Evolutionary conservation across 345 rosid genomes (phyloP).

Genomic region (Melastoma malabathricum): DNA sequence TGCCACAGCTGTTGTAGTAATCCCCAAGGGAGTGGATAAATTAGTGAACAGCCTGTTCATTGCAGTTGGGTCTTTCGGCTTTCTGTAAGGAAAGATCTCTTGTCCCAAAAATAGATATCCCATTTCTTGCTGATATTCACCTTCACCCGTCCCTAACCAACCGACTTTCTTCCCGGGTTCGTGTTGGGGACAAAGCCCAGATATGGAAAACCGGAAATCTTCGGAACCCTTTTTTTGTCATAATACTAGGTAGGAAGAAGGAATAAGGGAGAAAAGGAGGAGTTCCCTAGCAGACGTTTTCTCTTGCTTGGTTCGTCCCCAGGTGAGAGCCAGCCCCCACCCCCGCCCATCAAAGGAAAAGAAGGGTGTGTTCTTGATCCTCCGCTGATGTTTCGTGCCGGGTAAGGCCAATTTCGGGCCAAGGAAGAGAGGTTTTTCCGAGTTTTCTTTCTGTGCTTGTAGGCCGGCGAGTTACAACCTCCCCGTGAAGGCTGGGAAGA

Average conservation of each 20-base stretch:
- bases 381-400: neutral
- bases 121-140: constrained; percentile 10
- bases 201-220: constrained; percentile 13
- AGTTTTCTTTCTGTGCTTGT: too few species aligned
- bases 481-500: constrained; percentile 23
- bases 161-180: constrained; percentile 1
- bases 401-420: too few species aligned
- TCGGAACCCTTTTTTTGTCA: neutral
- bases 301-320: constrained; percentile 33
- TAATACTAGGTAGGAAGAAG: neutral
- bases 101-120: neutral
- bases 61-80: too few species aligned
- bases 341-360: neutral
- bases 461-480: constrained; percentile 29
- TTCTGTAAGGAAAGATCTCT: too few species aligned
- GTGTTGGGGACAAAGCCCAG: constrained; percentile 11
- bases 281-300: constrained; percentile 11
- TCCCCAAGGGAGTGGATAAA: too few species aligned
- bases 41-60: too few species aligned
- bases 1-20: too few species aligned
- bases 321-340: constrained; percentile 8
- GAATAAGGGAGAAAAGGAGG: neutral
- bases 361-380: neutral
- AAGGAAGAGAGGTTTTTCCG: too few species aligned
- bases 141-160: constrained; percentile 17